Base-by-base conservation (phyloP, 1,284 basidiomycete species). In the Trichosporon faecale region DNA sequence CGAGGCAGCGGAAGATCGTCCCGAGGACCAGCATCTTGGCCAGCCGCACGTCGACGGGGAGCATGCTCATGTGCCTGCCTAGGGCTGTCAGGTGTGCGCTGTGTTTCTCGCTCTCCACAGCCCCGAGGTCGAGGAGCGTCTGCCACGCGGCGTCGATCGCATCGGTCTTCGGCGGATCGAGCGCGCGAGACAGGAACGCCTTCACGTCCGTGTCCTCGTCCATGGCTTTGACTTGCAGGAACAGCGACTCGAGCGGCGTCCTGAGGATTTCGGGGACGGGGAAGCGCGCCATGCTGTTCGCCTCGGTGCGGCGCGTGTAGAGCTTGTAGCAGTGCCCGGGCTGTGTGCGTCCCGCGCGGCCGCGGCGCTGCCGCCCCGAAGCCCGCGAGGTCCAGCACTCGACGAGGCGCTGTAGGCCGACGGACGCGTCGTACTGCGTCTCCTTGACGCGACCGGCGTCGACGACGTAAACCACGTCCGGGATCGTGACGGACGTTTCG, bases 401-500 rank as follows among this genome's bases (percentile, higher is more conserved):
- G 7, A 88, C 88, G 29, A 98, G 84, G 65, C 87, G 86, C 35
- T 93, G 91, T 75, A 98, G 85, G 31, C 91, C 89, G 9, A 86
- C 89, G 55, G 91, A 90, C 0, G 90, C 85, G 76, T 95, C 93
- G 79, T 91, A 95, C 71, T 88, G 88, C 3, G 88, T 94, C 84
- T 97, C 94, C 83, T 97, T 97, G 78, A 94, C 93, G 79, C 90
- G 91, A 1, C 95, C 95, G 0, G 89, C 85, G 76, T 95, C 93
- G 49, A 96, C 87, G 18, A 95, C 93, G 76, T 91, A 93, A 35
- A 92, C 86, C 31, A 95, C 88, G 75, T 95, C 94, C 76, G 95
- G 91, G 73, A 98, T 96, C 0, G 95, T 98, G 73, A 98, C 94
- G 3, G 92, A 95, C 0, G 95, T 97, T 88, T 97, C 85, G 60